phyloP scores from a whole-genome alignment of 352 stramenopile genomes.

The Phytophthora nicotianae region DNA sequence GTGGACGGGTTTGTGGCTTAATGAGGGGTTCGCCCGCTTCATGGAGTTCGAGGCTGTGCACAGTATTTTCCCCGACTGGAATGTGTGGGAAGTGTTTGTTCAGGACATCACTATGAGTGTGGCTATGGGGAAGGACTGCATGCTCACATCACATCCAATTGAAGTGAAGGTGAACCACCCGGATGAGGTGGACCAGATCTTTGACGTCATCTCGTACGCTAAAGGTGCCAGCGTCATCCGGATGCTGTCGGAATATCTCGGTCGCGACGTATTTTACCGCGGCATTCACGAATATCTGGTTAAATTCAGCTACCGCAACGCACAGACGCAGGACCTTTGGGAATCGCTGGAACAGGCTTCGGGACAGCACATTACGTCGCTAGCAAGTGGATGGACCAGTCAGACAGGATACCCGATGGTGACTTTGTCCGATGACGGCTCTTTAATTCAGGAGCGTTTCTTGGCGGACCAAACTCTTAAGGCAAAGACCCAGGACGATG shows the following conservation, averaged over 20 bases:
- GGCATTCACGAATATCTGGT: conserved; percentile 95
- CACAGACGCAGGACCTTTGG: conserved; percentile 96
- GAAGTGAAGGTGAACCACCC: conserved; percentile 93
- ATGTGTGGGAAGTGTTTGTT: conserved; percentile 97
- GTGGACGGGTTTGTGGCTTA: conserved; percentile 97
- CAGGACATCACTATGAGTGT: conserved; percentile 73
- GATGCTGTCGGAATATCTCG: conserved; percentile 80
- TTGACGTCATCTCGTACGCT: conserved; percentile 97
- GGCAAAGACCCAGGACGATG: conserved; percentile 27
- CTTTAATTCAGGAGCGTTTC: conserved; percentile 93
- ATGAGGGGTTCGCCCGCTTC: conserved; percentile 98
- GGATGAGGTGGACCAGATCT: conserved; percentile 98
- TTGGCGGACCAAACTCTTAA: conserved; percentile 88
- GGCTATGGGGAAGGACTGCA: conserved; percentile 93
- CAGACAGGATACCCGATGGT: conserved; percentile 95
- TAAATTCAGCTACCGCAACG: conserved; percentile 94
- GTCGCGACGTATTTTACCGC: conserved; percentile 74
- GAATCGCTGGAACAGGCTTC: conserved; percentile 91
- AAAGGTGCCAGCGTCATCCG: conserved; percentile 90
- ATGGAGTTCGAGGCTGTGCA: conserved; percentile 96
- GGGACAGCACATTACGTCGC: conserved; percentile 88
- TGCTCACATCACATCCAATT: conserved; percentile 93
- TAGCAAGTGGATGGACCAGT: conserved; percentile 94
- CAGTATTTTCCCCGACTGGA: conserved; percentile 94
- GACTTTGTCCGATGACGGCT: conserved; percentile 59